phyloP scores from a whole-genome alignment of 2,329 filamentous ascomycete species.

The Penicillium sclerotigenum region DNA sequence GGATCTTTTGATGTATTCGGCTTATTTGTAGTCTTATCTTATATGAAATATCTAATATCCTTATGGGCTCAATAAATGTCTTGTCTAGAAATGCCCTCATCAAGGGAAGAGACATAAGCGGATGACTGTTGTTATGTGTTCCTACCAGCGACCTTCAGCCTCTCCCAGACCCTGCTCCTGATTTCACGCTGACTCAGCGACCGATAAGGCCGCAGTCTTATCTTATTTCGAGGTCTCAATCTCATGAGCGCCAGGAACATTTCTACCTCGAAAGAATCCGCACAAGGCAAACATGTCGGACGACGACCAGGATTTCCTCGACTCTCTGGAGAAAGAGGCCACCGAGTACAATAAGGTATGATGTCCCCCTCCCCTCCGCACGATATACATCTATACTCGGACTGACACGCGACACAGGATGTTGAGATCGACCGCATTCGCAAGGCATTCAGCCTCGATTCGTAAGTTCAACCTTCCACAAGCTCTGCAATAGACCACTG shows the following conservation, averaged over 20 bases:
- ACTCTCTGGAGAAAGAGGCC: slow-evolving; percentile 75
- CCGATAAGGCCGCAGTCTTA: slow-evolving; percentile 30
- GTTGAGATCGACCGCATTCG: slow-evolving; percentile 93
- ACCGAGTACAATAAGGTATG: slow-evolving; percentile 86
- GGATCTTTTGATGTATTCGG: not conserved
- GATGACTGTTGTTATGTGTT: not conserved
- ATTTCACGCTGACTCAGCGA: slow-evolving; percentile 35
- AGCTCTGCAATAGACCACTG: not conserved
- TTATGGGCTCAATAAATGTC: too few relatives aligned
- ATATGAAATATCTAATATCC: not conserved
- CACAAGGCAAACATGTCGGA: slow-evolving; percentile 47
- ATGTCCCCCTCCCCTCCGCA: not conserved
- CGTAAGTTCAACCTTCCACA: slow-evolving; percentile 46
- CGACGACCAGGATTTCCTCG: slow-evolving; percentile 71
- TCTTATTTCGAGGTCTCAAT: not conserved
- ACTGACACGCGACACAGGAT: slow-evolving; percentile 58
- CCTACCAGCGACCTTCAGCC: not conserved
- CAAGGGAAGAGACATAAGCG: not conserved
- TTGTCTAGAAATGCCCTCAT: too few relatives aligned
- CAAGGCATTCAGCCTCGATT: slow-evolving; percentile 78
- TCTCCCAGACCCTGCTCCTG: not conserved
- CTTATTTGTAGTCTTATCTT: not conserved
- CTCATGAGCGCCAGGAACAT: not conserved
- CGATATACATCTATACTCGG: not conserved
- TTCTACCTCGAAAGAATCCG: not conserved